Evolutionary conservation across 108 stramenopile genomes (phyloP).

Genomic region (Cylindrotheca closterium): DNA sequence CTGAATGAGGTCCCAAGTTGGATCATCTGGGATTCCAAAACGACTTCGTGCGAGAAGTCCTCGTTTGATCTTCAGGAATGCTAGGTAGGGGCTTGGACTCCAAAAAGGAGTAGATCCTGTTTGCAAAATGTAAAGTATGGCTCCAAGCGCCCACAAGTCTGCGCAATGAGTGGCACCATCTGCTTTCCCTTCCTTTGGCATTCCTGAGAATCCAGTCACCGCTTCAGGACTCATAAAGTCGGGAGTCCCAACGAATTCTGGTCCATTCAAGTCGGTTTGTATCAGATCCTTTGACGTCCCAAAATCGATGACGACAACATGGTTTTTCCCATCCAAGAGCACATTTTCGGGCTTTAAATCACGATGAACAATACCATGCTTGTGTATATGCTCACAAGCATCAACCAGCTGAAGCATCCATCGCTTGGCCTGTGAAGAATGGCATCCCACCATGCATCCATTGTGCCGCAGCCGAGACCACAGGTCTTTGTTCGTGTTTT

Average conservation of each 20-base stretch:
- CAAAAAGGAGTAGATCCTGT: conserved; percentile 81
- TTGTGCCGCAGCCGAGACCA: conserved; percentile 77
- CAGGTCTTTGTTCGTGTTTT: conserved; percentile 78
- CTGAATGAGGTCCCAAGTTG: conserved; percentile 76
- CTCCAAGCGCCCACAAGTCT: conserved; percentile 88
- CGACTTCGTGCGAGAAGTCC: conserved; percentile 25
- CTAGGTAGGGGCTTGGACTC: conserved; percentile 83
- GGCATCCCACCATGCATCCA: conserved; percentile 70
- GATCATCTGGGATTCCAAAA: conserved; percentile 71
- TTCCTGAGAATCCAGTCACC: conserved; percentile 63
- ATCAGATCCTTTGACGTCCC: conserved; percentile 97
- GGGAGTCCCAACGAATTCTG: conserved; percentile 99
- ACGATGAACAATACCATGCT: conserved; percentile 92
- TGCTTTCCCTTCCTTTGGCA: conserved; percentile 18
- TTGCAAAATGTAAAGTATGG: conserved; percentile 69
- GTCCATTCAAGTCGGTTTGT: conserved; percentile 93
- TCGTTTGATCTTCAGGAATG: conserved; percentile 85
- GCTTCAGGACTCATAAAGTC: conserved; percentile 98
- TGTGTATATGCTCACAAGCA: conserved; percentile 90
- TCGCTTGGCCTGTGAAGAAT: conserved; percentile 66
- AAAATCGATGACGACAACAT: conserved; percentile 95
- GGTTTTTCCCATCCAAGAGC: conserved; percentile 64
- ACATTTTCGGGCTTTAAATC: conserved; percentile 98
- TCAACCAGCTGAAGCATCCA: conserved; percentile 84
- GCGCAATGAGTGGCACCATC: conserved; percentile 50